A percentile compares a stretch with the other conserved stretches of the same genome.
Conservation (phyloP, 352 stramenopile species). For the Saprolegnia diclina region DNA sequence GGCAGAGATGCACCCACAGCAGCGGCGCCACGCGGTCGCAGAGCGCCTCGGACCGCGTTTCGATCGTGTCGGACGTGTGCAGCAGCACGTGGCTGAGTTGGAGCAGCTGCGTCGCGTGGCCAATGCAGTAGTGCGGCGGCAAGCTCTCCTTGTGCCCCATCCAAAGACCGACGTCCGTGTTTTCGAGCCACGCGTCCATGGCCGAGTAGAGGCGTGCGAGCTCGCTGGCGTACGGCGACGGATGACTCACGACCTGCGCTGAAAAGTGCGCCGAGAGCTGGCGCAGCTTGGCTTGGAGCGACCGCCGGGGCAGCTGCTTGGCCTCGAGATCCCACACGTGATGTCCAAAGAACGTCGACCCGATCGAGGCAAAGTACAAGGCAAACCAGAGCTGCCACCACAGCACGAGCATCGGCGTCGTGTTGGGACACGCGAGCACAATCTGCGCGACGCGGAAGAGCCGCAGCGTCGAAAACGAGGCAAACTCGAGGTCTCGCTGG, state of each 20-base stretch:
- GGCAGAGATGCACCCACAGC: slow-evolving; percentile 15
- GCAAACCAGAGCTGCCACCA: slow-evolving; percentile 73
- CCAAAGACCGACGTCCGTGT: slow-evolving; percentile 74
- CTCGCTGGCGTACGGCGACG: slow-evolving; percentile 42
- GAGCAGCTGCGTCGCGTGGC: slow-evolving; percentile 61
- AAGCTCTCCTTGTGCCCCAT: slow-evolving; percentile 63
- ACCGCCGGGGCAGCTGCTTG: slow-evolving; percentile 38
- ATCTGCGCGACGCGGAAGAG: slow-evolving; percentile 20
- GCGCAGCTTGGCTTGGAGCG: slow-evolving; percentile 50
- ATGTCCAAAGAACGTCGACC: slow-evolving; percentile 50
- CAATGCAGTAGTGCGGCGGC: slow-evolving; percentile 67
- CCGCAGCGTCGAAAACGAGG: background rate
- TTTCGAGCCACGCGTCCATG: slow-evolving; percentile 84
- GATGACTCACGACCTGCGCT: slow-evolving; percentile 50
- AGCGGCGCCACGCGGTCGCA: slow-evolving; percentile 20
- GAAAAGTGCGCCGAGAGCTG: slow-evolving; percentile 57
- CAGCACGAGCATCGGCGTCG: slow-evolving; percentile 36
- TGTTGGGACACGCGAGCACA: slow-evolving; percentile 1
- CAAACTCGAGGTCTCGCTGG: slow-evolving; percentile 21
- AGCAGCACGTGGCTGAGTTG: slow-evolving; percentile 59
- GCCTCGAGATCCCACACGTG: slow-evolving; percentile 49
- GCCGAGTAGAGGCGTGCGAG: slow-evolving; percentile 68
- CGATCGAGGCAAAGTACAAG: slow-evolving; percentile 55
- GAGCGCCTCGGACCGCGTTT: slow-evolving; percentile 10
- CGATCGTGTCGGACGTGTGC: slow-evolving; percentile 21